phyloP scores from a whole-genome alignment of 2,329 filamentous ascomycete genomes.

The Penicillium expansum region DNA sequence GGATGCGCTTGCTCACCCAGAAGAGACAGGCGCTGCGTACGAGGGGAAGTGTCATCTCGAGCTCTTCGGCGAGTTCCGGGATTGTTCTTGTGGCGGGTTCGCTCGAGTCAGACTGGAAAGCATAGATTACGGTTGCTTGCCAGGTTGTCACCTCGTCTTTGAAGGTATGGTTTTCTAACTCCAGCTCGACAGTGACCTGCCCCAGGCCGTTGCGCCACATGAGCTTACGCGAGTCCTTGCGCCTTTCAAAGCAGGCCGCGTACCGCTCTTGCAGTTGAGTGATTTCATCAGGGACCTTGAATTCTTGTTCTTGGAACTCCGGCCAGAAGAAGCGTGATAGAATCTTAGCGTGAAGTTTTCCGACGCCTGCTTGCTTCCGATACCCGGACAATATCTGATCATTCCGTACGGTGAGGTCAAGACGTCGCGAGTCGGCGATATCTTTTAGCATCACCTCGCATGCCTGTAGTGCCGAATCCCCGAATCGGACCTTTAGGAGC shows the following conservation, averaged over 20 bases:
- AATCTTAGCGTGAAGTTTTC: conserved; percentile 73
- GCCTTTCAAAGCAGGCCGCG: conserved; percentile 69
- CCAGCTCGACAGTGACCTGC: conserved; percentile 74
- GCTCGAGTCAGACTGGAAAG: conserved; percentile 60
- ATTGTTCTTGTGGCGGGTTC: conserved; percentile 40
- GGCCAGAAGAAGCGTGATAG: conserved; percentile 95
- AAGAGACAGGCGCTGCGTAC: conserved; percentile 60
- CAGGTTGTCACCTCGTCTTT: conserved; percentile 71
- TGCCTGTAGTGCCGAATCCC: conserved; percentile 79
- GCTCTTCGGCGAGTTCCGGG: conserved; percentile 46
- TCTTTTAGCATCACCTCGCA: conserved; percentile 98
- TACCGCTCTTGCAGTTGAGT: conserved; percentile 65
- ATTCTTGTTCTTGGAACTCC: conserved; percentile 59
- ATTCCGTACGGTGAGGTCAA: conserved; percentile 66
- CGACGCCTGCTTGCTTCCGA: conserved; percentile 22
- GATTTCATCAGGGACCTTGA: conserved; percentile 47
- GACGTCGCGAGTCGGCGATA: conserved; percentile 74
- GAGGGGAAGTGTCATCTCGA: conserved; percentile 56
- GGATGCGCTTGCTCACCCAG: conserved; percentile 61
- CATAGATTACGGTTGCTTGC: conserved; percentile 83
- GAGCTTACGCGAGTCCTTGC: conserved; percentile 81
- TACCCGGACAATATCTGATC: conserved; percentile 23
- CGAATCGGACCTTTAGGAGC: conserved; percentile 83
- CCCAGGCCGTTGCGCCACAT: conserved; percentile 85
- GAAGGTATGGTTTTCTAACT: conserved; percentile 76